These are phyloP conservation scores for Boletus rex-veris DNA, from an alignment of 768 basidiomycete genomes.

Conservation along the genomic window DNA sequence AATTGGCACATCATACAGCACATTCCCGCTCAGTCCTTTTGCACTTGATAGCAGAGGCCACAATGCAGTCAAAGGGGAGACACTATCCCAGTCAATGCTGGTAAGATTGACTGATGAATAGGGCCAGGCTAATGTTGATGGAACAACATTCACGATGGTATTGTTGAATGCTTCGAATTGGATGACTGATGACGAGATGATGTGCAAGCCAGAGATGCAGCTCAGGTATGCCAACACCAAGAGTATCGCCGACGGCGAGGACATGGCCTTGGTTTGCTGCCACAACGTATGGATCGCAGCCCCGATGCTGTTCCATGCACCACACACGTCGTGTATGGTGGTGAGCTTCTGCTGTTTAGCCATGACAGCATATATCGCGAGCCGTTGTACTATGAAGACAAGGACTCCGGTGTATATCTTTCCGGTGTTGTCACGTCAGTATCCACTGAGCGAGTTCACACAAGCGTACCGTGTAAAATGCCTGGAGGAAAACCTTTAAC, in stretches of 20 bases:
- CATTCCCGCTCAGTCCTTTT: conserved; percentile 9
- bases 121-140: conserved; percentile 2
- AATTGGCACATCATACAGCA: conserved; percentile 18
- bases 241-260: conserved; percentile 6
- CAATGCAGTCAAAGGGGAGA: neutral
- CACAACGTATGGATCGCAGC: conserved; percentile 15
- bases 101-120: neutral
- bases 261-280: conserved; percentile 15
- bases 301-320: conserved; percentile 26
- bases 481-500: neutral
- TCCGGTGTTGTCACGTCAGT: neutral
- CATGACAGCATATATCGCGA: conserved; percentile 8
- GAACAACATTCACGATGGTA: neutral
- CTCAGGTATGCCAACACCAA: conserved; percentile 13
- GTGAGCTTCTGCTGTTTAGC: conserved; percentile 14
- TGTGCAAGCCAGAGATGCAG: conserved; percentile 19
- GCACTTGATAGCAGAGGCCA: neutral
- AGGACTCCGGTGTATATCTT: conserved; percentile 18
- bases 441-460: too few species aligned
- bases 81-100: neutral
- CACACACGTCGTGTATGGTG: conserved; percentile 13
- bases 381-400: conserved; percentile 11
- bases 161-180: conserved; percentile 16
- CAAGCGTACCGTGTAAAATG: neutral
- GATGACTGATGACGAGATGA: conserved; percentile 22